Evolutionary conservation across 768 basidiomycete species (phyloP).

Genomic region (Fistulinella prunicolor): DNA sequence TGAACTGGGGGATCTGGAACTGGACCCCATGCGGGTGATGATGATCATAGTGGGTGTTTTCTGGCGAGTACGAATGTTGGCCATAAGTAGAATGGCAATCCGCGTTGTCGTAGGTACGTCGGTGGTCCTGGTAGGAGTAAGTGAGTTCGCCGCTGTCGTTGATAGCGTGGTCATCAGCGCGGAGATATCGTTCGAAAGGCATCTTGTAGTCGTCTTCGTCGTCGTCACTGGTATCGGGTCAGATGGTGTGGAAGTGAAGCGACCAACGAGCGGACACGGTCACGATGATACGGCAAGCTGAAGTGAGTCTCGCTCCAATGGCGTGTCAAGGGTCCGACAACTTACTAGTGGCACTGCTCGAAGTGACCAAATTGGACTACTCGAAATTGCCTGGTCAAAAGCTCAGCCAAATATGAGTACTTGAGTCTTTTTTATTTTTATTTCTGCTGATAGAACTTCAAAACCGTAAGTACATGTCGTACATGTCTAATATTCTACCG

Average conservation of each 20-base stretch:
- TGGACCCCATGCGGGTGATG: slow-evolving; percentile 32
- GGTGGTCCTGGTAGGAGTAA: slow-evolving; percentile 14
- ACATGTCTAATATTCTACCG: slow-evolving; percentile 1
- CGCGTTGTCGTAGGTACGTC: slow-evolving; percentile 9
- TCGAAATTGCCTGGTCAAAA: too few relatives aligned
- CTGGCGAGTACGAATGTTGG: slow-evolving; percentile 3
- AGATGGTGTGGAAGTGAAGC: not conserved
- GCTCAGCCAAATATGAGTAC: slow-evolving; percentile 2
- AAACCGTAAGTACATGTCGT: slow-evolving; percentile 2
- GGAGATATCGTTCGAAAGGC: slow-evolving; percentile 44
- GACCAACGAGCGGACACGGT: not conserved
- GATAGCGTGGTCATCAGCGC: slow-evolving; percentile 17
- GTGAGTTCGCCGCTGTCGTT: slow-evolving; percentile 1
- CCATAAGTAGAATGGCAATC: slow-evolving; percentile 8
- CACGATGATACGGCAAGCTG: not conserved
- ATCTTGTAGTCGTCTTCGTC: slow-evolving; percentile 22
- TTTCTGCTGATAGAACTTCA: slow-evolving; percentile 9
- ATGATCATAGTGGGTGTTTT: slow-evolving; percentile 1
- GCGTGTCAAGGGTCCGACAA: not conserved
- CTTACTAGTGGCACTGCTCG: not conserved
- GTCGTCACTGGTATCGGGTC: slow-evolving; percentile 1
- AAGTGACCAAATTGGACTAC: too few relatives aligned
- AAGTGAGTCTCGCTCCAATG: not conserved
- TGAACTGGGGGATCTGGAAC: slow-evolving; percentile 66
- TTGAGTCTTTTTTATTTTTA: slow-evolving; percentile 3